These are phyloP conservation scores for Neolentinus lepideus DNA, from an alignment of 1,284 basidiomycete genomes.

Conservation along the genomic window DNA sequence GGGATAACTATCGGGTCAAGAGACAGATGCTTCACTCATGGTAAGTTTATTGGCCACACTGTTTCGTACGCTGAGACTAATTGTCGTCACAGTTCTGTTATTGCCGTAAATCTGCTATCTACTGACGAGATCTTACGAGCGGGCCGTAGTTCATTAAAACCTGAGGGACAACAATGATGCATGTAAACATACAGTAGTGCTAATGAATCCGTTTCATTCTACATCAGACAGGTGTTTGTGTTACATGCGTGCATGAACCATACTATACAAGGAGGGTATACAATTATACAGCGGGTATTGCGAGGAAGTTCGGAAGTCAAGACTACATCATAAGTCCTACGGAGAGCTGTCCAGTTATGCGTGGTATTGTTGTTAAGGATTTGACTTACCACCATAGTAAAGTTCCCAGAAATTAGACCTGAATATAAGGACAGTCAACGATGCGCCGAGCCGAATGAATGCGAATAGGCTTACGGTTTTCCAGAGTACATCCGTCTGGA, in stretches of 20 bases:
- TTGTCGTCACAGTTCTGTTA: conserved; percentile 73
- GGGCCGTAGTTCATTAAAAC: conserved; percentile 83
- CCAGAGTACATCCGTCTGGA: conserved; percentile 91
- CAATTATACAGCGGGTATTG: not conserved
- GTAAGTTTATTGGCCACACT: conserved; percentile 35
- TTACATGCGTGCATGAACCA: too few species aligned
- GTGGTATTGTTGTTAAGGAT: not conserved
- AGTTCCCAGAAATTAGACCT: conserved; percentile 5
- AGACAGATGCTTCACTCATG: conserved; percentile 97
- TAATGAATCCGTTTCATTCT: not conserved
- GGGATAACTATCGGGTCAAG: conserved; percentile 99
- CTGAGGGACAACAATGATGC: conserved; percentile 58
- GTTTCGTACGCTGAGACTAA: not conserved
- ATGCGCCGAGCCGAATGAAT: conserved; percentile 21
- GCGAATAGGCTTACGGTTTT: conserved; percentile 41
- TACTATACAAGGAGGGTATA: too few species aligned
- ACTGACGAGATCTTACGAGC: conserved; percentile 96
- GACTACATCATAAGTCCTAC: not conserved
- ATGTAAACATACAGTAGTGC: not conserved
- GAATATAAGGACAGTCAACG: conserved; percentile 27
- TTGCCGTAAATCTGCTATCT: conserved; percentile 92
- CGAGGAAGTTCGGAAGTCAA: not conserved
- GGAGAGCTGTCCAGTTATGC: not conserved
- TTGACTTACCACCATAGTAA: conserved; percentile 3
- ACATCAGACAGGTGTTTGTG: not conserved